Conservation (phyloP, 2,329 filamentous ascomycete genomes). For the Ascochyta pisi region DNA sequence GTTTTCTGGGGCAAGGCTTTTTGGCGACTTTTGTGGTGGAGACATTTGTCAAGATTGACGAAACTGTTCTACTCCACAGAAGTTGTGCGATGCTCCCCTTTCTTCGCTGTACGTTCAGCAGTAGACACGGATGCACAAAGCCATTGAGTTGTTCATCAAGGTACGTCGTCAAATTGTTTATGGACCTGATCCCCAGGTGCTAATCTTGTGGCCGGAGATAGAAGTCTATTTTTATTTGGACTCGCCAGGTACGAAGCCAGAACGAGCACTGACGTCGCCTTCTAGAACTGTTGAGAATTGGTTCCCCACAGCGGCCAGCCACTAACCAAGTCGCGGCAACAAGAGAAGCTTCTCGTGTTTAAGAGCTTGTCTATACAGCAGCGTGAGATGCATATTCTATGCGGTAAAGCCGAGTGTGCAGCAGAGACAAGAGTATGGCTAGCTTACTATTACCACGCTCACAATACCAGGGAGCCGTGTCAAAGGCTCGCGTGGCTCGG, state of each 20-base stretch:
- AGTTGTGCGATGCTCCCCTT: background rate
- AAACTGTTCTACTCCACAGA: background rate
- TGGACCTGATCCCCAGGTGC: constrained; percentile 7
- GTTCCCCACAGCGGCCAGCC: constrained; percentile 26
- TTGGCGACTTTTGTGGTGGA: constrained; percentile 5
- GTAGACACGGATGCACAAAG: constrained; percentile 1
- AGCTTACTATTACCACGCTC: background rate
- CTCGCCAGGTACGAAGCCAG: constrained; percentile 12
- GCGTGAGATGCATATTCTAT: background rate
- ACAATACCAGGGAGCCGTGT: background rate
- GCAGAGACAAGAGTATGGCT: background rate
- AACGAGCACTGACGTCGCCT: constrained; percentile 25
- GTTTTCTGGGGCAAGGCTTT: constrained; percentile 3
- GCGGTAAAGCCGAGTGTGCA: background rate
- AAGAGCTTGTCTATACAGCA: constrained; percentile 9
- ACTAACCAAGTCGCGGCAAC: constrained; percentile 18
- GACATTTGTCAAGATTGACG: background rate
- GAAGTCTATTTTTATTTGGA: constrained; percentile 27
- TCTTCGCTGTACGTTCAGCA: background rate
- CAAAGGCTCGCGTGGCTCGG: constrained; percentile 12
- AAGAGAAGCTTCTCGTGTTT: constrained; percentile 16
- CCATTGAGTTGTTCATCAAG: background rate
- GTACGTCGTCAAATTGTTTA: constrained; percentile 9
- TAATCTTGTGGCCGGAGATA: constrained; percentile 12
- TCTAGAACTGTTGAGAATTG: constrained; percentile 27